phyloP scores from a whole-genome alignment of 495 filamentous ascomycete genomes.

The Penicillium parvum region DNA sequence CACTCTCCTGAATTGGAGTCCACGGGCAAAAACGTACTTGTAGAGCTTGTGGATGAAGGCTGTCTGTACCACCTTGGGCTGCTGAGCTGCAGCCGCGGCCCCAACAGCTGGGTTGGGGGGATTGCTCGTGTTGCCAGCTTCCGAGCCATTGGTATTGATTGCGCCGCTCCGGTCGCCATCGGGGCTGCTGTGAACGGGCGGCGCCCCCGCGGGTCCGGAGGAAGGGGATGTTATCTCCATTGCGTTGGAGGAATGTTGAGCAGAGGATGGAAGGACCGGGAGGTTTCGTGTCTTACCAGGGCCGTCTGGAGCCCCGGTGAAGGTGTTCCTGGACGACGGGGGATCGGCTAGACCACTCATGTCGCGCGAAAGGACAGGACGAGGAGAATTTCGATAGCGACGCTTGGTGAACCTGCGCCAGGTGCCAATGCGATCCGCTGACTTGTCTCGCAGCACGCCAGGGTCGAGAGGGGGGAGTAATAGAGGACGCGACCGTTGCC shows the following conservation, averaged over 20 bases:
- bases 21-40: constrained; percentile 65
- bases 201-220: constrained; percentile 33
- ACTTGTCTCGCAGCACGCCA: constrained; percentile 2
- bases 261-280: constrained; percentile 43
- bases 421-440: background rate
- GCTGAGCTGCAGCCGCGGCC: constrained; percentile 84
- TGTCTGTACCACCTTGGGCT: constrained; percentile 96
- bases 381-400: constrained; percentile 2
- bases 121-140: constrained; percentile 32
- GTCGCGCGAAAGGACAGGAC: constrained; percentile 22
- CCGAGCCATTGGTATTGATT: constrained; percentile 42
- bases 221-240: constrained; percentile 50
- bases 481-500: constrained; percentile 16
- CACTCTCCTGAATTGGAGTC: background rate
- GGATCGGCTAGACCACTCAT: constrained; percentile 46
- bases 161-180: constrained; percentile 43
- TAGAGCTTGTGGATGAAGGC: constrained; percentile 99
- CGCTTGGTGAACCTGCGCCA: background rate
- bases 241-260: constrained; percentile 34
- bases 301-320: constrained; percentile 34
- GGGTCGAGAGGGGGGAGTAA: constrained; percentile 5
- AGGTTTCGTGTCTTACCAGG: constrained; percentile 41
- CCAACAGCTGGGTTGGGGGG: constrained; percentile 44
- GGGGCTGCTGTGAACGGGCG: constrained; percentile 42
- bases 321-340: constrained; percentile 34